Conservation (phyloP, 176 grass and related monocot species). For the Triticum dicoccoides region DNA sequence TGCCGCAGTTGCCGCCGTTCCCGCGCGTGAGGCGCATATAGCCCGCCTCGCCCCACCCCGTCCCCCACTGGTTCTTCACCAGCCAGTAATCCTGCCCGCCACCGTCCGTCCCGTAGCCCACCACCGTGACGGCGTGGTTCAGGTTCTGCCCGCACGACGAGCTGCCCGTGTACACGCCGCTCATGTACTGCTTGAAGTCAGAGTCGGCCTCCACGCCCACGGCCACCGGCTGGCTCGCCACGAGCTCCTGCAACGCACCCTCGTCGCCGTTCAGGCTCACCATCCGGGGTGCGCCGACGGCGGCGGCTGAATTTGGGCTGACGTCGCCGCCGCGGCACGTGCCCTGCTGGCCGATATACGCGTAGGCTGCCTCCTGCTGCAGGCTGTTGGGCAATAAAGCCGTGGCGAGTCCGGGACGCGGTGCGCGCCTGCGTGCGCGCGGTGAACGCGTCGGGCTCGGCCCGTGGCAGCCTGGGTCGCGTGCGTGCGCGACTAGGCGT, state of each 20-base stretch:
- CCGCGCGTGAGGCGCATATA: constrained; percentile 37
- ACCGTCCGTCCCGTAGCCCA: constrained; percentile 40
- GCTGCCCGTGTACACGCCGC: constrained; percentile 47
- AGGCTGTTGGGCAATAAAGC: no score
- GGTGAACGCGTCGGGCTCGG: no score
- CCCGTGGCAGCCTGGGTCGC: no score
- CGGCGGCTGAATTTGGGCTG: background rate
- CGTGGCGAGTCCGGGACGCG: no score
- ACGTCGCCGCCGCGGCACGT: background rate
- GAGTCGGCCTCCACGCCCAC: constrained; percentile 41
- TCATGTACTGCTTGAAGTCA: constrained; percentile 49
- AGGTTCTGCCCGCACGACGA: constrained; percentile 33
- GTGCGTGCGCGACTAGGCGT: no score
- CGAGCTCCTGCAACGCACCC: constrained; percentile 27
- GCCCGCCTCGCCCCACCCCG: constrained; percentile 49
- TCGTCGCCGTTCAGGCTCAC: constrained; percentile 22
- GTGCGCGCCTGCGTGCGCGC: no score
- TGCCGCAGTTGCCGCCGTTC: constrained; percentile 32
- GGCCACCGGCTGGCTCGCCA: constrained; percentile 36
- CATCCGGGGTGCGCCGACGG: background rate
- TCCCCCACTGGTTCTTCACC: constrained; percentile 69
- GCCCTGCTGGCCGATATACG: constrained; percentile 32
- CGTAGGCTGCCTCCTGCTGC: constrained; percentile 37
- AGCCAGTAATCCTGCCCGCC: constrained; percentile 44
- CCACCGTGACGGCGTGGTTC: constrained; percentile 46